A percentile compares a stretch with the other conserved stretches of the same genome.
These are phyloP conservation scores for Phytopythium montanum DNA, from an alignment of 352 stramenopile species.

Conservation along the genomic window DNA sequence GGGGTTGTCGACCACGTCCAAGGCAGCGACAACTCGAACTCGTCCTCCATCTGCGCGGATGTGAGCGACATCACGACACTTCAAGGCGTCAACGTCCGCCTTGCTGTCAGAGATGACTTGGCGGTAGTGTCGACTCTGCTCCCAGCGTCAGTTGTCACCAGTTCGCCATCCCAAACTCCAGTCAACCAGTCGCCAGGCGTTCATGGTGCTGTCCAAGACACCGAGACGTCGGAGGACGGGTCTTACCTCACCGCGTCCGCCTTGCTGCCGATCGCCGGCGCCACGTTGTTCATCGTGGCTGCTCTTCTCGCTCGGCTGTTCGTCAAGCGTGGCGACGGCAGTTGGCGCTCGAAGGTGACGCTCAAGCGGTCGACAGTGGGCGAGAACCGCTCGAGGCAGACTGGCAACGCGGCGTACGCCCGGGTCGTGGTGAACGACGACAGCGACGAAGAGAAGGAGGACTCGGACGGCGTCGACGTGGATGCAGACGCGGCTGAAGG, in stretches of 20 bases:
- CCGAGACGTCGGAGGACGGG: background rate
- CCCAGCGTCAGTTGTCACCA: background rate
- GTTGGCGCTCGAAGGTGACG: background rate
- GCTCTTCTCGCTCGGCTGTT: background rate
- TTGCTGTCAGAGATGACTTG: background rate
- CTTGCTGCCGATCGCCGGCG: background rate
- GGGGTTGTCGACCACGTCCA: conserved; percentile 9
- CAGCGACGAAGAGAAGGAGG: background rate
- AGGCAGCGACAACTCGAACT: background rate
- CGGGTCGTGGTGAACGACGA: conserved; percentile 5
- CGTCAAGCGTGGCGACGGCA: background rate
- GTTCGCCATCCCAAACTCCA: background rate
- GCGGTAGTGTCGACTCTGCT: background rate
- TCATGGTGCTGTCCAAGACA: background rate
- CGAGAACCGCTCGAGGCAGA: background rate
- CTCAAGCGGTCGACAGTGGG: background rate
- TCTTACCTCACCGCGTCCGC: background rate
- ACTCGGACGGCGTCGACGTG: background rate
- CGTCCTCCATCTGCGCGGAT: conserved; percentile 19
- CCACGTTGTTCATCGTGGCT: background rate
- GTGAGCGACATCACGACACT: conserved; percentile 30
- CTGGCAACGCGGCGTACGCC: background rate
- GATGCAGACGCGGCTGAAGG: background rate
- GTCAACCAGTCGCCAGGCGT: background rate
- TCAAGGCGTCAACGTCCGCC: background rate